Evolutionary conservation across 192 early-diverging fungal genomes (phyloP).

Genomic region (Dissophora globulifera): DNA sequence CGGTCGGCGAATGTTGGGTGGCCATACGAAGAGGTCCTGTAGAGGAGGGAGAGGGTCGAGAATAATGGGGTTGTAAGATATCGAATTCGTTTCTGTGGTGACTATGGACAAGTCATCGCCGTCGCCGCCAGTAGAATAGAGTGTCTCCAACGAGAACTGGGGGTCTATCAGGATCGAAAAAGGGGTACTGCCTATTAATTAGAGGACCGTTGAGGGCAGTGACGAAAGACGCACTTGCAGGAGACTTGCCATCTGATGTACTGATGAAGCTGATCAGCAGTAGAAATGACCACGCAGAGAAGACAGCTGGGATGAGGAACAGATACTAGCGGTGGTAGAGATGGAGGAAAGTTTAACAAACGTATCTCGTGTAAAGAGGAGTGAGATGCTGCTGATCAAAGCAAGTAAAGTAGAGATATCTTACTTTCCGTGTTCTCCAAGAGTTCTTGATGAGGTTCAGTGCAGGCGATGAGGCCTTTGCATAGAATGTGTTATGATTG

Average conservation of each 20-base stretch:
- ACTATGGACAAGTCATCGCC: not conserved
- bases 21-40: not conserved
- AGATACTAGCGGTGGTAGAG: not conserved
- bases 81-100: conserved; percentile 1
- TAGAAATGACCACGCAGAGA: not conserved
- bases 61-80: conserved; percentile 7
- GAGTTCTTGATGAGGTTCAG: not conserved
- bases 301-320: conserved; percentile 4
- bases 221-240: not conserved
- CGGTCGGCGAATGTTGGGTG: conserved; percentile 12
- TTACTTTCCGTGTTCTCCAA: conserved; percentile 1
- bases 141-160: conserved; percentile 5
- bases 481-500: not conserved
- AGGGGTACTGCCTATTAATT: too few relatives aligned
- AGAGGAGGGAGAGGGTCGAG: conserved; percentile 16
- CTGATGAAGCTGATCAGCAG: not conserved
- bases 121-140: not conserved
- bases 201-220: not conserved
- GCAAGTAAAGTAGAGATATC: too few relatives aligned
- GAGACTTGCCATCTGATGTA: not conserved
- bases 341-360: not conserved
- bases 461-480: not conserved
- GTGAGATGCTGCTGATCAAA: too few relatives aligned
- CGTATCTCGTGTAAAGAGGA: not conserved
- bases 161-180: conserved; percentile 10